Conservation (phyloP, 176 grass and related monocot species). For the Rhynchospora pubera region DNA sequence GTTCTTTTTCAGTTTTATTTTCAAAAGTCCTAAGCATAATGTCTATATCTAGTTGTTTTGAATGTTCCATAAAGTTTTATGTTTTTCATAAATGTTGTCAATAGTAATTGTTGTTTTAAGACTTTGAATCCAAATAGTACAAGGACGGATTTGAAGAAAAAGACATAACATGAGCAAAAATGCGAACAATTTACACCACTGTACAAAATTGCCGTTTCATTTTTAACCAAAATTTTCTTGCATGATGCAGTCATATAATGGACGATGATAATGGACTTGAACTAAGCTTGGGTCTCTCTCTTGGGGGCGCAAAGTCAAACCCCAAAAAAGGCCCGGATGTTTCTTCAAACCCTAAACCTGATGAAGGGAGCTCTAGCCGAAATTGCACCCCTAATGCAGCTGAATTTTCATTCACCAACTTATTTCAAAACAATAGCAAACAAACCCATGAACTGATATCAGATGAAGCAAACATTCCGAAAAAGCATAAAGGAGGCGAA, state of each 20-base stretch:
- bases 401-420: slow-evolving; percentile 51
- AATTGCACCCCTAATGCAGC: slow-evolving; percentile 29
- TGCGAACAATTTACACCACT: neutral
- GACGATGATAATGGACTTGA: slow-evolving; percentile 85
- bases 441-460: slow-evolving; percentile 41
- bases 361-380: slow-evolving; percentile 68
- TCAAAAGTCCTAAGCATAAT: neutral
- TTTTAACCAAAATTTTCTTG: neutral
- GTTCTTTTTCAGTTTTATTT: neutral
- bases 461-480: slow-evolving; percentile 60
- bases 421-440: slow-evolving; percentile 57
- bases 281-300: slow-evolving; percentile 83
- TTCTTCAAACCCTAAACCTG: slow-evolving; percentile 43
- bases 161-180: neutral
- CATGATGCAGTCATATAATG: slow-evolving; percentile 31
- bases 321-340: slow-evolving; percentile 37
- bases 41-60: neutral
- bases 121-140: neutral
- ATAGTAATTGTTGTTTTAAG: neutral
- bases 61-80: neutral
- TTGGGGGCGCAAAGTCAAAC: slow-evolving; percentile 61
- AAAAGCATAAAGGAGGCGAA: slow-evolving; percentile 35
- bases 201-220: neutral
- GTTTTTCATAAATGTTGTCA: neutral
- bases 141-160: neutral